These are phyloP conservation scores for Talaromyces sp. DNA, from an alignment of 2,329 filamentous ascomycete species.

Conservation along the genomic window DNA sequence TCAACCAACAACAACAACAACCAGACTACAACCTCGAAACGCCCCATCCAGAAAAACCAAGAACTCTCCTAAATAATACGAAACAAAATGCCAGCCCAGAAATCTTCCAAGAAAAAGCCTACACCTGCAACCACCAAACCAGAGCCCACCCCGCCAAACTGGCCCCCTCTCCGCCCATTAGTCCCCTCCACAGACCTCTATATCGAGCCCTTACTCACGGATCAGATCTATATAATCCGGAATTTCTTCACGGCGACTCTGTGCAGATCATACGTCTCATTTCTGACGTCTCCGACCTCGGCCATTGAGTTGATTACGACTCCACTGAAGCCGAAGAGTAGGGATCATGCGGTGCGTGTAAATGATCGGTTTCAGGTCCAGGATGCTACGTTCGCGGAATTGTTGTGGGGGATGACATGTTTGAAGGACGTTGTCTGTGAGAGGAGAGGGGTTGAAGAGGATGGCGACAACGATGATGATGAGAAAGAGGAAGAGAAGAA, in stretches of 20 bases:
- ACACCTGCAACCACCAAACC: background rate
- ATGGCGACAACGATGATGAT: slow-evolving; percentile 28
- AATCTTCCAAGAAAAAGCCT: slow-evolving; percentile 16
- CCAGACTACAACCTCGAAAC: background rate
- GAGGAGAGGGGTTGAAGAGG: slow-evolving; percentile 24
- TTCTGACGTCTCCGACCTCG: slow-evolving; percentile 53
- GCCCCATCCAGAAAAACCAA: background rate
- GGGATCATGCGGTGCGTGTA: slow-evolving; percentile 74
- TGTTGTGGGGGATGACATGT: slow-evolving; percentile 73
- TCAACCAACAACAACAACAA: background rate
- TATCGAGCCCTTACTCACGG: slow-evolving; percentile 54
- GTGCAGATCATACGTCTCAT: slow-evolving; percentile 71
- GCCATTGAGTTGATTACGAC: slow-evolving; percentile 69
- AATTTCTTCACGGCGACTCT: slow-evolving; percentile 72
- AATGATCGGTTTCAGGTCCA: slow-evolving; percentile 86
- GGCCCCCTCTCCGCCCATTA: slow-evolving; percentile 68
- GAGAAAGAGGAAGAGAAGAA: slow-evolving; percentile 6
- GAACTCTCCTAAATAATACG: background rate
- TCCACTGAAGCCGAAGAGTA: slow-evolving; percentile 66
- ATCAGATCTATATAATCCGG: slow-evolving; percentile 69
- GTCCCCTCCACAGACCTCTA: slow-evolving; percentile 63
- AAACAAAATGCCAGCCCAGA: slow-evolving; percentile 5
- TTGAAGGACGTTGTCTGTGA: slow-evolving; percentile 58
- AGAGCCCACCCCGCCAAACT: slow-evolving; percentile 47
- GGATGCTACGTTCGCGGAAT: slow-evolving; percentile 68